phyloP scores from a whole-genome alignment of 2,329 filamentous ascomycete species.

The Penicillium concentricum region DNA sequence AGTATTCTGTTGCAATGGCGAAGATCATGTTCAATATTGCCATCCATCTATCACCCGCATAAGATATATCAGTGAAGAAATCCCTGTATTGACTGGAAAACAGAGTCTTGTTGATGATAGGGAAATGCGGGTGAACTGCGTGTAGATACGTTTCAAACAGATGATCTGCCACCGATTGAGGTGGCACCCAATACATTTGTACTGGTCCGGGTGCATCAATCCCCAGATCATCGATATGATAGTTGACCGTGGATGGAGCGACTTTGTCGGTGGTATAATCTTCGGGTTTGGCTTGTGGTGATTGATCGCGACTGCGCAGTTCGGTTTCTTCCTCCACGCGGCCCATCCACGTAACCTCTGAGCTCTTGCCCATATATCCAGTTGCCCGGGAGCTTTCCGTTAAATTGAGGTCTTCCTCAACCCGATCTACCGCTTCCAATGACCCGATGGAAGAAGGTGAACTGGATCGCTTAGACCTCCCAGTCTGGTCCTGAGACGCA shows the following conservation, averaged over 20 bases:
- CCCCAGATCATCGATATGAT: conserved; percentile 38
- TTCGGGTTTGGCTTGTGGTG: not conserved
- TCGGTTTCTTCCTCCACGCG: conserved; percentile 2
- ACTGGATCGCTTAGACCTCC: not conserved
- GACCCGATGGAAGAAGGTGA: conserved; percentile 11
- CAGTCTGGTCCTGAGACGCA: not conserved
- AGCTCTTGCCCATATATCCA: conserved; percentile 16
- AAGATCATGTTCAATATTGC: conserved; percentile 44
- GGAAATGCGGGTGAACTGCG: conserved; percentile 38
- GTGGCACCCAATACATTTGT: conserved; percentile 36
- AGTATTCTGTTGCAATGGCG: conserved; percentile 38
- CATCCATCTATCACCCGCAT: conserved; percentile 35
- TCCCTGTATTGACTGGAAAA: conserved; percentile 34
- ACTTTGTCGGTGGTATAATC: not conserved
- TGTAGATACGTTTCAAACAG: conserved; percentile 38
- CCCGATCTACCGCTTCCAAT: conserved; percentile 9
- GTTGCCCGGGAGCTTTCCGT: conserved; percentile 9
- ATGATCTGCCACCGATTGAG: conserved; percentile 31
- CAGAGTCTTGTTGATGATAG: conserved; percentile 35
- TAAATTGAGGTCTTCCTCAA: conserved; percentile 12
- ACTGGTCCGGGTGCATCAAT: conserved; percentile 34
- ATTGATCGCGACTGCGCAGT: not conserved
- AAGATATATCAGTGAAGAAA: conserved; percentile 21
- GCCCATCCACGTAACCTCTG: conserved; percentile 16
- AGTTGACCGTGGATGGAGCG: conserved; percentile 16